These are phyloP conservation scores for Cornus florida DNA, from an alignment of 148 eudicot genomes.

Conservation along the genomic window DNA sequence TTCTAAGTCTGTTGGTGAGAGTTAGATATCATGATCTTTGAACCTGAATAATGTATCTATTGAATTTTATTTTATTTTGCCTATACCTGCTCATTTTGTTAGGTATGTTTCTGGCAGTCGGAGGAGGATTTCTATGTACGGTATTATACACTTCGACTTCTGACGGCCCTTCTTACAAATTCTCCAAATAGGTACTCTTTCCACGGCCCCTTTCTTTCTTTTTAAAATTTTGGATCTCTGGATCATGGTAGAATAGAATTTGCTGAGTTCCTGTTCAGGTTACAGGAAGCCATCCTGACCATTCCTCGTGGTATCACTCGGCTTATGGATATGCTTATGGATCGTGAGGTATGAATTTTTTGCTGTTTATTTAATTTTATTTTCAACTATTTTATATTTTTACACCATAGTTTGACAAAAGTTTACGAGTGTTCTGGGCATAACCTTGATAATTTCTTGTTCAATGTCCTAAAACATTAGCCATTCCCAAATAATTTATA, in stretches of 20 bases:
- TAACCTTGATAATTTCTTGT: background rate
- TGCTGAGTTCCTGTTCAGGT: conserved; percentile 52
- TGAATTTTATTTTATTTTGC: background rate
- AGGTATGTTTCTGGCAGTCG: conserved; percentile 45
- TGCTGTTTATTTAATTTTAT: conserved; percentile 4
- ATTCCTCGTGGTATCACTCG: conserved; percentile 95
- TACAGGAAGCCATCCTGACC: conserved; percentile 93
- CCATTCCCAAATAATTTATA: background rate
- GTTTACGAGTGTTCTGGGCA: background rate
- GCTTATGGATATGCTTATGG: conserved; percentile 98
- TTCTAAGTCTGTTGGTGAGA: conserved; percentile 88
- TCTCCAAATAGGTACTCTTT: conserved; percentile 72
- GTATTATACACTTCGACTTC: conserved; percentile 89
- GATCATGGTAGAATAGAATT: conserved; percentile 6
- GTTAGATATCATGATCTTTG: conserved; percentile 1
- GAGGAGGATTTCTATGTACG: conserved; percentile 98
- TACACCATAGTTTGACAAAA: conserved; percentile 3
- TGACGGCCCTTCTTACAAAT: conserved; percentile 87
- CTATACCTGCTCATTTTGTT: conserved; percentile 6
- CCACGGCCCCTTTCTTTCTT: conserved; percentile 1
- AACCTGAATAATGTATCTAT: background rate
- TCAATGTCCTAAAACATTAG: background rate
- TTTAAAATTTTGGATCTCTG: background rate
- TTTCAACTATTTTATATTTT: background rate
- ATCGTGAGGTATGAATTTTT: conserved; percentile 77